Conservation (phyloP, 495 filamentous ascomycete species). For the Aspergillus leporis region DNA sequence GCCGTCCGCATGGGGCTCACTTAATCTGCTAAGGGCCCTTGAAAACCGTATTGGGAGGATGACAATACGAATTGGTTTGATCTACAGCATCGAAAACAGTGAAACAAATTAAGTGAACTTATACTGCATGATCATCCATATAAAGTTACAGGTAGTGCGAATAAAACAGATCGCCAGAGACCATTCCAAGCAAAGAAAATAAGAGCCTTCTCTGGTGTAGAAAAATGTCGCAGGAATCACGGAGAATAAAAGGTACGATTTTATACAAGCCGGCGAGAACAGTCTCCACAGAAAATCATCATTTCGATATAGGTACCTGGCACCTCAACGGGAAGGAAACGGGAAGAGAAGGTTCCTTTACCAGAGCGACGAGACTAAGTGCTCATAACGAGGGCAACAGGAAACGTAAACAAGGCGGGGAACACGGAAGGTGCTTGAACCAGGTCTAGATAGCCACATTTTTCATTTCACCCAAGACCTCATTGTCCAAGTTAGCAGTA, state of each 20-base stretch:
- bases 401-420: slow-evolving; percentile 1
- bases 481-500: slow-evolving; percentile 32
- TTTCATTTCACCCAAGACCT: slow-evolving; percentile 56
- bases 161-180: slow-evolving; percentile 12
- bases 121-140: slow-evolving; percentile 36
- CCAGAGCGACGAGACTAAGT: slow-evolving; percentile 19
- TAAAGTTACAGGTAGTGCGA: slow-evolving; percentile 38
- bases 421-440: neutral
- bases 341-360: slow-evolving; percentile 7
- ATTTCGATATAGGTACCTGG: slow-evolving; percentile 8
- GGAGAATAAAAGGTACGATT: slow-evolving; percentile 14
- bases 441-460: slow-evolving; percentile 52
- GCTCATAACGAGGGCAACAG: slow-evolving; percentile 21
- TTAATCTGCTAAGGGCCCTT: neutral
- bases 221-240: slow-evolving; percentile 7
- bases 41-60: slow-evolving; percentile 4
- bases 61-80: neutral
- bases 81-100: neutral
- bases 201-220: slow-evolving; percentile 15
- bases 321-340: slow-evolving; percentile 1
- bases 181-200: slow-evolving; percentile 12
- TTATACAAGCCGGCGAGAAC: slow-evolving; percentile 27
- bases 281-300: slow-evolving; percentile 22
- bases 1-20: neutral
- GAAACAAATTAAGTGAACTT: slow-evolving; percentile 20